Percentiles rank a stretch among this genome's conserved stretches.
Conservation (phyloP, 2,329 filamentous ascomycete genomes). For the Colletotrichum endophyticum region DNA sequence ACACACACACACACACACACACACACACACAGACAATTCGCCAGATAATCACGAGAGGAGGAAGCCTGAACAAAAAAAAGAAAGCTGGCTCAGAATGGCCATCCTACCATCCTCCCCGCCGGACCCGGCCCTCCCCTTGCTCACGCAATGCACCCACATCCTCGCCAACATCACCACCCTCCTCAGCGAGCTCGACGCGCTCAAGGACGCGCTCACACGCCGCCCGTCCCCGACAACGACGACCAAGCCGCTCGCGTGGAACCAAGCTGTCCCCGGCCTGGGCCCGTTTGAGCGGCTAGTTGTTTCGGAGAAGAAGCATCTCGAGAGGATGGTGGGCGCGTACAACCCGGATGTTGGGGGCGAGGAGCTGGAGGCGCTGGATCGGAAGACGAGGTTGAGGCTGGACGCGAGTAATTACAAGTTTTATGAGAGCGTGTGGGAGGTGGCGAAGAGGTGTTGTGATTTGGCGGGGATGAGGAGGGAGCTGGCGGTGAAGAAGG, state of each 20-base stretch:
- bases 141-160: slow-evolving; percentile 13
- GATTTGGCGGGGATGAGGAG: slow-evolving; percentile 12
- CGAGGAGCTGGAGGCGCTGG: neutral
- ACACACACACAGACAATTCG: too few relatives aligned
- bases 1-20: too few relatives aligned
- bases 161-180: slow-evolving; percentile 1
- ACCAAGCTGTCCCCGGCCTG: slow-evolving; percentile 19
- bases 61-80: too few relatives aligned
- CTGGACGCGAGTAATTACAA: slow-evolving; percentile 22
- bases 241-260: slow-evolving; percentile 16
- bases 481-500: slow-evolving; percentile 8
- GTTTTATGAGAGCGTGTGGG: slow-evolving; percentile 22
- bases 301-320: slow-evolving; percentile 16
- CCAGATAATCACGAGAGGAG: too few relatives aligned
- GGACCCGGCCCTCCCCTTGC: neutral
- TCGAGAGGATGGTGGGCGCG: slow-evolving; percentile 14
- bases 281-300: slow-evolving; percentile 20
- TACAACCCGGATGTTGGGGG: neutral
- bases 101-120: neutral
- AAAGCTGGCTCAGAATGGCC: too few relatives aligned
- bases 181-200: slow-evolving; percentile 16
- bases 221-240: slow-evolving; percentile 11
- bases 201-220: slow-evolving; percentile 10
- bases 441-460: slow-evolving; percentile 16
- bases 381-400: neutral